A percentile compares a stretch with the other conserved stretches of the same genome.
phyloP scores from a whole-genome alignment of 768 basidiomycete genomes.

The Daedaleopsis sinensis region DNA sequence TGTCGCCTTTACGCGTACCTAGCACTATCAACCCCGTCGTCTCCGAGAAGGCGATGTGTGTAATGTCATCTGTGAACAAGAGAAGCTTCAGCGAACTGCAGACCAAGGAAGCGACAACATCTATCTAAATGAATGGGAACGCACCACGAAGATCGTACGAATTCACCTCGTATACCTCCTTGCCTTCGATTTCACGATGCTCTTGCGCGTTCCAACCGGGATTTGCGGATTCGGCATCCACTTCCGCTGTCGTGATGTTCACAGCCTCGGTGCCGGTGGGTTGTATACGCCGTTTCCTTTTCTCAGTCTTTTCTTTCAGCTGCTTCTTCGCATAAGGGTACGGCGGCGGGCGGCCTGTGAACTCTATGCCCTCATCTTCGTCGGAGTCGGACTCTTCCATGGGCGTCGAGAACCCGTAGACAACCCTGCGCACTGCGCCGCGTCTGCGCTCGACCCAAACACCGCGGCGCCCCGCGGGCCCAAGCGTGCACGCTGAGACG shows the following conservation, averaged over 20 bases:
- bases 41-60: slow-evolving; percentile 35
- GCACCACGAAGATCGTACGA: slow-evolving; percentile 35
- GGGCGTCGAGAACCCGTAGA: slow-evolving; percentile 43
- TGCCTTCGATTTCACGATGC: slow-evolving; percentile 21
- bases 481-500: slow-evolving; percentile 51
- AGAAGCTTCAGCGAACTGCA: background rate
- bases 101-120: no score
- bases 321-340: background rate
- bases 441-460: slow-evolving; percentile 58
- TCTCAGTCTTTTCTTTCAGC: background rate
- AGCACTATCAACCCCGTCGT: slow-evolving; percentile 31
- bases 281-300: no score
- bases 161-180: slow-evolving; percentile 30
- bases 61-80: slow-evolving; percentile 31
- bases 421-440: slow-evolving; percentile 43
- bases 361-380: slow-evolving; percentile 1
- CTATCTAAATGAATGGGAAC: slow-evolving; percentile 1
- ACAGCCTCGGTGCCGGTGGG: no score
- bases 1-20: slow-evolving; percentile 31
- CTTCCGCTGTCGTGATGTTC: background rate
- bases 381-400: slow-evolving; percentile 2
- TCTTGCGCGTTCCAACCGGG: background rate
- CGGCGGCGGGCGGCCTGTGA: background rate
- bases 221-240: background rate
- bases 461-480: slow-evolving; percentile 52